These are phyloP conservation scores for Neurospora sp. DNA, from an alignment of 495 filamentous ascomycete genomes.

Conservation along the genomic window DNA sequence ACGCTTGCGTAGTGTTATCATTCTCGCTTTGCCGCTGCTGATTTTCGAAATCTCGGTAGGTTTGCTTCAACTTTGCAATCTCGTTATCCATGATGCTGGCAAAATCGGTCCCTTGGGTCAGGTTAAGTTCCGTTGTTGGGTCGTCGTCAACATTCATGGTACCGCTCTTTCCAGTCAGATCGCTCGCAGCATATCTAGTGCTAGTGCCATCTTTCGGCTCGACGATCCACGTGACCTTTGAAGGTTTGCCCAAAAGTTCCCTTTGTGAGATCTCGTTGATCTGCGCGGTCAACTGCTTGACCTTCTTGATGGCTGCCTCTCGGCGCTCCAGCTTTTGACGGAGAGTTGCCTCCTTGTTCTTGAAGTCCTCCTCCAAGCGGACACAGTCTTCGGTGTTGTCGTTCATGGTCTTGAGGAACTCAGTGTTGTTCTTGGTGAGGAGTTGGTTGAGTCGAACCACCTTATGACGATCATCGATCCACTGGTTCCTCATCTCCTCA, in stretches of 20 bases:
- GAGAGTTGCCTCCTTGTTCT: slow-evolving; percentile 23
- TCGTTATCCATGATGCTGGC: slow-evolving; percentile 31
- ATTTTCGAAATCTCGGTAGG: slow-evolving; percentile 23
- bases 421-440: slow-evolving; percentile 17
- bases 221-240: slow-evolving; percentile 26
- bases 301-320: slow-evolving; percentile 24
- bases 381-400: slow-evolving; percentile 22
- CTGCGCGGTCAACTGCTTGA: slow-evolving; percentile 20
- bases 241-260: slow-evolving; percentile 19
- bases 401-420: slow-evolving; percentile 16
- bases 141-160: slow-evolving; percentile 27
- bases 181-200: slow-evolving; percentile 5
- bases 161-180: slow-evolving; percentile 21
- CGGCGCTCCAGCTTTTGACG: slow-evolving; percentile 25
- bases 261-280: slow-evolving; percentile 26
- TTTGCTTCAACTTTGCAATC: slow-evolving; percentile 26
- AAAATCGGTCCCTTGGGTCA: slow-evolving; percentile 33
- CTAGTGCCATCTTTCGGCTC: slow-evolving; percentile 23
- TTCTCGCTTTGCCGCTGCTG: slow-evolving; percentile 16
- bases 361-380: slow-evolving; percentile 21
- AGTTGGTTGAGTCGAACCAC: slow-evolving; percentile 20
- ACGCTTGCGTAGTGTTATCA: slow-evolving; percentile 10
- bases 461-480: slow-evolving; percentile 19
- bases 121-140: slow-evolving; percentile 31
- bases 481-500: slow-evolving; percentile 18